phyloP scores from a whole-genome alignment of 2,329 filamentous ascomycete species.

The Samsoniella hepiali region DNA sequence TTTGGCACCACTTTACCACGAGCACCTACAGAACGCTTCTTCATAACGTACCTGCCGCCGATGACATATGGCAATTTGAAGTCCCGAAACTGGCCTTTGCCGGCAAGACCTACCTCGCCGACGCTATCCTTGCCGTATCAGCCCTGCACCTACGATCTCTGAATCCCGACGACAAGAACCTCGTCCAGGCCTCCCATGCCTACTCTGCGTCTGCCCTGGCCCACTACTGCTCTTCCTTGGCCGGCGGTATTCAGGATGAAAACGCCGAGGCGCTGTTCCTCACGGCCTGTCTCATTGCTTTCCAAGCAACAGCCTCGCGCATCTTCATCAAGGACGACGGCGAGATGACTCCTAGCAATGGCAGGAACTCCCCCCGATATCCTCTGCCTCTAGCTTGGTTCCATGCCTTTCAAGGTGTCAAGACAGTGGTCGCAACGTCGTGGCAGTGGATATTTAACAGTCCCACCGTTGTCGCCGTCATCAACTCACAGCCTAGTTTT shows the following conservation, averaged over 20 bases:
- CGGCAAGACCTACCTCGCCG: conserved; percentile 56
- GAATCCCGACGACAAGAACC: conserved; percentile 54
- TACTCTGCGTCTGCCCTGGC: conserved; percentile 63
- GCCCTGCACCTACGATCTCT: conserved; percentile 59
- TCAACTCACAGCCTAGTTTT: conserved; percentile 62
- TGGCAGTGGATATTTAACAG: conserved; percentile 63
- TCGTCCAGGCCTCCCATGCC: conserved; percentile 61
- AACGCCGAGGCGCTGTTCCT: conserved; percentile 64
- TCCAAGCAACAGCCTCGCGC: conserved; percentile 62
- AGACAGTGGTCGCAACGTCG: conserved; percentile 60
- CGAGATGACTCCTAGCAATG: conserved; percentile 30
- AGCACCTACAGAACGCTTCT: conserved; percentile 59
- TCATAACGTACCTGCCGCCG: conserved; percentile 47
- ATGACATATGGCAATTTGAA: conserved; percentile 57
- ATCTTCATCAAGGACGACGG: conserved; percentile 58
- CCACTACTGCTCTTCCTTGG: conserved; percentile 56
- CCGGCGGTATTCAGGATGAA: conserved; percentile 52
- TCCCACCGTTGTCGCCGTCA: conserved; percentile 56
- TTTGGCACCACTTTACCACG: conserved; percentile 64
- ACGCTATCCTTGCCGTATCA: conserved; percentile 62
- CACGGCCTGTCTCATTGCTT: conserved; percentile 61
- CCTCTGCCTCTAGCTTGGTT: conserved; percentile 62
- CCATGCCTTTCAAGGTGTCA: conserved; percentile 65
- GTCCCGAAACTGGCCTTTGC: conserved; percentile 61
- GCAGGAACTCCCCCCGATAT: conserved; percentile 45